Evolutionary conservation across 768 basidiomycete genomes (phyloP), one percentile per base, ranked within the genome.

Genomic region (Mycena maculata): DNA sequence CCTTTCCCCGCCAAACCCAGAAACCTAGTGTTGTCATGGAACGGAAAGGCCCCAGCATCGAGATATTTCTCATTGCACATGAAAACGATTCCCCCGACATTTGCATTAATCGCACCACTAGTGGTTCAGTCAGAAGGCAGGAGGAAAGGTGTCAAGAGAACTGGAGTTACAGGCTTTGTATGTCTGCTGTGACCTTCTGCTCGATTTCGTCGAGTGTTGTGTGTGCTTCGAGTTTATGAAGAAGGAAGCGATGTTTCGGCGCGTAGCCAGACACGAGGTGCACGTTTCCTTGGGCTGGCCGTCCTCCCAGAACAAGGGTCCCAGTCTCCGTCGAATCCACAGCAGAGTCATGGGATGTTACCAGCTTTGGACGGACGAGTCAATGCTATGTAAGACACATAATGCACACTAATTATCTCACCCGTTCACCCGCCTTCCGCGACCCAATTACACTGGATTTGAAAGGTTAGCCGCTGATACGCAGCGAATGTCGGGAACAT

Each of bases 181-280:
- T 44, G 4, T 58, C 11, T 30, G 1, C 30, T 22, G 9, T 10
- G 20, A 58, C 56, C 42, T 33, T 44, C 42, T 20, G 56, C 42
- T 58, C 56, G 22, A 36, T 45, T 30, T 58, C 56, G 6, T 30
- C 28, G 30, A 58, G 42, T 44, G 12, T 31, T 44, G 56, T 30
- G 20, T 23, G 20, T 20, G 56, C 22, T 11, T 45, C 27, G 30
- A 58, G 27, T 30, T 27, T 22, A 18, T 58, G 56, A n/a, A 58
- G n/a, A 57, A 54, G 42, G 44, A 58, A 58, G 42, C 42, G 56
- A 58, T 42, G 56, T 33, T 45, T 58, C 42, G 16, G 56, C n/a
- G 20, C n/a, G 27, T 44, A 47, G 44, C 56, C 56, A 47, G 56
- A 58, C 28, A 58, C 42, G 11, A 58, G 31, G 18, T 58, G 42